phyloP scores from a whole-genome alignment of 1,139 yeast genomes.

The Blastobotrys proliferans region DNA sequence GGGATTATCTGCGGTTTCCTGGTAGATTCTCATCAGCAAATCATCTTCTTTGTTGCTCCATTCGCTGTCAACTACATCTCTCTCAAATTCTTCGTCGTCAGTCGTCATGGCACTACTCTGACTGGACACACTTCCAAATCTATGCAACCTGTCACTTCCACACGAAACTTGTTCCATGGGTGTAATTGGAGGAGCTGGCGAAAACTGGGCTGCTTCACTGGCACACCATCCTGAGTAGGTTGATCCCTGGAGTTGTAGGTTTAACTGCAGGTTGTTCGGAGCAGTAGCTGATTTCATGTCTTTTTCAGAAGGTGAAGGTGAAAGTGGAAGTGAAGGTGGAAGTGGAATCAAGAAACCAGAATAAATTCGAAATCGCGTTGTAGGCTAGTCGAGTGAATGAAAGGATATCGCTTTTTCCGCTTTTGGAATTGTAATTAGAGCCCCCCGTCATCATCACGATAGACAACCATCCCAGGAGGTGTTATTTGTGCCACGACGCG shows the following conservation, averaged over 20 bases:
- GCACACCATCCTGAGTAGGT: not conserved
- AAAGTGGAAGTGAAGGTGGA: no score
- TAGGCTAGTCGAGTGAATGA: no score
- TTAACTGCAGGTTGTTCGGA: not conserved
- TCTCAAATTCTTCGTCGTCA: slow-evolving; percentile 7
- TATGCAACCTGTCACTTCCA: not conserved
- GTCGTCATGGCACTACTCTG: not conserved
- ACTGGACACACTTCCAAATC: slow-evolving; percentile 6
- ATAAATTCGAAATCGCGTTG: no score
- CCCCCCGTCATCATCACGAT: no score
- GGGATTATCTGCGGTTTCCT: slow-evolving; percentile 30
- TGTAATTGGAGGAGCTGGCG: slow-evolving; percentile 3
- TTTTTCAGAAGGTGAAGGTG: not conserved
- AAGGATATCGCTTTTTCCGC: no score
- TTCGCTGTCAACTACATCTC: slow-evolving; percentile 3
- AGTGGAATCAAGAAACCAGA: no score
- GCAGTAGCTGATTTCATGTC: not conserved
- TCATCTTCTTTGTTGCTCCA: slow-evolving; percentile 34
- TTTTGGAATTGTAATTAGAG: no score
- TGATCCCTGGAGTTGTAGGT: not conserved
- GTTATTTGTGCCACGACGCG: no score
- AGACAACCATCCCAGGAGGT: no score
- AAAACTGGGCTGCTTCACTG: no score
- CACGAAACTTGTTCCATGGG: slow-evolving; percentile 6
- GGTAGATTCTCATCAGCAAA: slow-evolving; percentile 27